Percentiles rank a stretch among this genome's conserved stretches.
phyloP scores from a whole-genome alignment of 148 eudicot genomes.

The Suaeda aralocaspica region DNA sequence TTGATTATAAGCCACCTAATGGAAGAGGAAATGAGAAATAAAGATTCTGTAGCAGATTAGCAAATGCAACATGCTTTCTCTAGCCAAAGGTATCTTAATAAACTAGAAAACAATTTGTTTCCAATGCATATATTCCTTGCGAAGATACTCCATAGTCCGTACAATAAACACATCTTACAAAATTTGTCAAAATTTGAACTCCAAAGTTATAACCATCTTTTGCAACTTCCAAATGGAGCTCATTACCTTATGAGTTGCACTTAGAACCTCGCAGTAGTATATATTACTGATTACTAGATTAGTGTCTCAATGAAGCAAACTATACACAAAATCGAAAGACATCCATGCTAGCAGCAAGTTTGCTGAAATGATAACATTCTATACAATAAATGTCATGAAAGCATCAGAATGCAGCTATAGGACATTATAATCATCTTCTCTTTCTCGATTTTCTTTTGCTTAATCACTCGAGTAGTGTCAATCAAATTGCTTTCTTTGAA shows the following conservation, averaged over 20 bases:
- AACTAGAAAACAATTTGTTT: too few species aligned
- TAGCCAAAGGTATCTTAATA: too few species aligned
- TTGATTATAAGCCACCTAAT: constrained; percentile 4
- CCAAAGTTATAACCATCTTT: not conserved
- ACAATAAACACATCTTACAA: constrained; percentile 3
- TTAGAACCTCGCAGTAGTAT: too few species aligned
- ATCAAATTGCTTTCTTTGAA: constrained; percentile 43
- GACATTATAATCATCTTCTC: constrained; percentile 20
- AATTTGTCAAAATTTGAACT: not conserved
- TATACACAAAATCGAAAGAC: not conserved
- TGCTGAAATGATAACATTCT: too few species aligned
- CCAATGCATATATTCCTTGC: constrained; percentile 6
- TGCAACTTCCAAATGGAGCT: not conserved
- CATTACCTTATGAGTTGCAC: not conserved
- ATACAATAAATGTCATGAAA: not conserved
- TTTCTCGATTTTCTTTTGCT: constrained; percentile 35
- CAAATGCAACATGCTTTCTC: constrained; percentile 8
- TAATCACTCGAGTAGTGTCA: constrained; percentile 17
- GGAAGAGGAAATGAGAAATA: not conserved
- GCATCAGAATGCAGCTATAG: not conserved
- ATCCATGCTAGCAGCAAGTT: not conserved
- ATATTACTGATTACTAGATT: not conserved
- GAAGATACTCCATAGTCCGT: not conserved
- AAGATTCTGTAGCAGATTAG: constrained; percentile 3
- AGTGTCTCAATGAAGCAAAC: not conserved